Evolutionary conservation across 2,329 filamentous ascomycete species (phyloP), one percentile per base, ranked within the genome.

Genomic region (Pseudopyricularia javanii): DNA sequence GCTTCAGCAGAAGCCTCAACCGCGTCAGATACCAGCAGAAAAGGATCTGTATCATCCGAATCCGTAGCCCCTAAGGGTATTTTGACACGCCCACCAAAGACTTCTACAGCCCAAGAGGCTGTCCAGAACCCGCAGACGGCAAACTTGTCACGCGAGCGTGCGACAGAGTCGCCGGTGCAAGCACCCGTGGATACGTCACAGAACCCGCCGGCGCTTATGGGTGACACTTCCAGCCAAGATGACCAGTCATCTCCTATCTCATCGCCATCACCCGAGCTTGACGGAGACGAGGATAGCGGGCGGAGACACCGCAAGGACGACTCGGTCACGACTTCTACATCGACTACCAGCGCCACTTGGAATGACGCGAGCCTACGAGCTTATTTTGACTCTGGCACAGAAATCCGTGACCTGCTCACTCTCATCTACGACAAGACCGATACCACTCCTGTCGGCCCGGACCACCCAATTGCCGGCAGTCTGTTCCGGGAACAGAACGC

Each of bases 391-490:
- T 89, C 93, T 59, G 83, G 88, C 56, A 83, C 84, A 33, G 89
- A 95, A 57, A 89, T 98, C 59, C 82, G 88, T 50, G 91, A 98
- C 64, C 79, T 97, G 64, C 76, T 97, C 51, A 79, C 91, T 35
- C 86, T 98, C 56, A 89, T 98, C 28, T 91, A 95, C 64, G 91
- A 97, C 68, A 95, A 91, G 66, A 86, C 83, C 14, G 87, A 91
- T 55, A 83, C 94, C 15, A 78, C 82, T 43, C 86, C 89, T 17
- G 87, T 85, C 7, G 81, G 85, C 1, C 78, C 80, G n/a, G 88
- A 95, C 54, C 91, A 97, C 66, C 91, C 91, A 0, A 76, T 95
- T 47, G 88, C 86, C 50, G 81, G 82, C 14, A 80, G 82, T 22
- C 71, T 97, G 53, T 97, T 94, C 71, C 83, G 82, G 50, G 88